These are phyloP conservation scores for Arctium lappa DNA, from an alignment of 129 eudicot genomes.

Conservation along the genomic window DNA sequence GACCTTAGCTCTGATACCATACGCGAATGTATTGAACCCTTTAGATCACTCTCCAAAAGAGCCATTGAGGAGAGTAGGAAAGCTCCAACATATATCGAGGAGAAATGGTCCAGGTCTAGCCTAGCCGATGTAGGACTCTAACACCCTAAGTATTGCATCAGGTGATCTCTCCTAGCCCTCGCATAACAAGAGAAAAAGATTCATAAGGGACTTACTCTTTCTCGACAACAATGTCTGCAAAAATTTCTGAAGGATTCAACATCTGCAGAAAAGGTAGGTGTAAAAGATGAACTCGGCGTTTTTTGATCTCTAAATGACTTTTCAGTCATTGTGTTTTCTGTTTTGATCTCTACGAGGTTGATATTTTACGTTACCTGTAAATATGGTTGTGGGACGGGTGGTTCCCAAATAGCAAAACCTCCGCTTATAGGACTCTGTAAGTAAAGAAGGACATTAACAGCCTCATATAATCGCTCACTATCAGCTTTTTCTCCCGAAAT, in stretches of 20 bases:
- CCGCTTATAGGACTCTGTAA: conserved; percentile 44
- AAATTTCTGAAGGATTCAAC: conserved; percentile 48
- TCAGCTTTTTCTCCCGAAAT: conserved; percentile 39
- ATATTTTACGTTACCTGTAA: conserved; percentile 28
- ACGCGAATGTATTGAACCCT: too few relatives aligned
- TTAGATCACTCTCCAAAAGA: too few relatives aligned
- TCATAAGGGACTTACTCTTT: conserved; percentile 39
- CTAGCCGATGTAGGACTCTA: too few relatives aligned
- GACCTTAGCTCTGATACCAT: too few relatives aligned
- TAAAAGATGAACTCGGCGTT: neutral
- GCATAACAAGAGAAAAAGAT: neutral
- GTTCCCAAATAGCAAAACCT: conserved; percentile 56
- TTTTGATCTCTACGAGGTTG: neutral
- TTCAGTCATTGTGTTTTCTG: neutral
- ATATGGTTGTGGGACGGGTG: conserved; percentile 43
- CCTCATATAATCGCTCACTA: conserved; percentile 35
- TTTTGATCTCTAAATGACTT: neutral
- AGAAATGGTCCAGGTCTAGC: too few relatives aligned
- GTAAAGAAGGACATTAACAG: conserved; percentile 39
- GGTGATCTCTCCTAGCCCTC: neutral
- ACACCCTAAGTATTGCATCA: neutral
- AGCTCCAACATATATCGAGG: too few relatives aligned
- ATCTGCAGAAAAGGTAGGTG: conserved; percentile 16
- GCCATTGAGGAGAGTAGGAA: too few relatives aligned
- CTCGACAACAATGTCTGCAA: conserved; percentile 48